Evolutionary conservation across 176 grass and related monocot genomes (phyloP).

Genomic region (Tillandsia leiboldiana): DNA sequence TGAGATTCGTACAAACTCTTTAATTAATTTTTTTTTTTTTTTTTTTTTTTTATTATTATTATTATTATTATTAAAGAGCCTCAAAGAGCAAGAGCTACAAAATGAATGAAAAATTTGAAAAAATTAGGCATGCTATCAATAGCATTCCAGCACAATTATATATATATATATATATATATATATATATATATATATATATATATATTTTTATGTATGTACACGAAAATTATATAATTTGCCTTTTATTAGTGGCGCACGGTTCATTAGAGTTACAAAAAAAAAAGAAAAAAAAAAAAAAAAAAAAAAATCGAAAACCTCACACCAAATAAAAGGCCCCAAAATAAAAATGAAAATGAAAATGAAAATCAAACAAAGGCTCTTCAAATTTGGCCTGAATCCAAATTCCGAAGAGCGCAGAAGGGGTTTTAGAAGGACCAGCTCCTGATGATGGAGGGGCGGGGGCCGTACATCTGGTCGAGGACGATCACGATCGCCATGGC

Average conservation of each 20-base stretch:
- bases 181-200: background rate
- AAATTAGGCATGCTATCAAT: too few species aligned
- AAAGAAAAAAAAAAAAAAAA: background rate
- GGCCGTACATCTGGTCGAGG: conserved; percentile 63
- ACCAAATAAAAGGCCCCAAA: background rate
- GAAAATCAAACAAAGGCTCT: too few species aligned
- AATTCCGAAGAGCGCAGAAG: background rate
- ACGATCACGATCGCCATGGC: conserved; percentile 66
- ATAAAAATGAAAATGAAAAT: background rate
- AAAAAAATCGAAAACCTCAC: background rate
- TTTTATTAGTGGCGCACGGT: background rate
- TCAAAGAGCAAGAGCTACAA: too few species aligned
- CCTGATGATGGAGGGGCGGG: conserved; percentile 19
- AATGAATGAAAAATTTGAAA: too few species aligned
- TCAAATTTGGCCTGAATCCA: too few species aligned
- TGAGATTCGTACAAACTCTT: too few species aligned
- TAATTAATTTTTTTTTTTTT: too few species aligned
- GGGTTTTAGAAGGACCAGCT: conserved; percentile 26
- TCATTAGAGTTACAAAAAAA: background rate
- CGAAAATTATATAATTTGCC: background rate
- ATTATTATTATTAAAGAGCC: too few species aligned
- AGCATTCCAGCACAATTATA: too few species aligned
- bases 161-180: too few species aligned
- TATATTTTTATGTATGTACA: background rate
- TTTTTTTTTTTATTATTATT: too few species aligned